phyloP scores from a whole-genome alignment of 306 rosid genomes.

The Alnus rubra region DNA sequence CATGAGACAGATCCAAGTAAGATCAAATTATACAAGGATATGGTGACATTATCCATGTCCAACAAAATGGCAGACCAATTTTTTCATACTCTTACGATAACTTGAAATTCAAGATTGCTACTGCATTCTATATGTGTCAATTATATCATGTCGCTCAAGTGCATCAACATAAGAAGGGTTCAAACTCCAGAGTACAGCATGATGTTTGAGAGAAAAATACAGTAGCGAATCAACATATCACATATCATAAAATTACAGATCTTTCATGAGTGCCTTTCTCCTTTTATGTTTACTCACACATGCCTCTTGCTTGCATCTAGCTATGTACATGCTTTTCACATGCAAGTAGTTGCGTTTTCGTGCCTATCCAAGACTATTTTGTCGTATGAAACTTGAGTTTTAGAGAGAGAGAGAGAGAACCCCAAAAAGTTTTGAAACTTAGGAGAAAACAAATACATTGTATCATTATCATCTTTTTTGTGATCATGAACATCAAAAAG shows the following conservation, averaged over 20 bases:
- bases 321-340: not conserved
- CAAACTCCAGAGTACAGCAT: slow-evolving; percentile 13
- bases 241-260: slow-evolving; percentile 2
- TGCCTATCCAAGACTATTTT: not conserved
- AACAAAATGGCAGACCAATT: not conserved
- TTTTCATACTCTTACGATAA: not conserved
- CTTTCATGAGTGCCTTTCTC: not conserved
- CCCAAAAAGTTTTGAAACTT: not conserved
- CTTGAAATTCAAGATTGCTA: not conserved
- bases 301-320: not conserved
- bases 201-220: not conserved
- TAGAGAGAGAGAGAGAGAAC: not conserved
- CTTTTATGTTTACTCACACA: not conserved
- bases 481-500: not conserved
- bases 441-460: not conserved
- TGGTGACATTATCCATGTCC: not conserved
- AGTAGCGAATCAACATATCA: slow-evolving; percentile 10
- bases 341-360: not conserved
- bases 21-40: not conserved
- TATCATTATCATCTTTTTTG: not conserved
- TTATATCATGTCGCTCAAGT: not conserved
- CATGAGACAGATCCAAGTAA: slow-evolving; percentile 14
- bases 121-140: not conserved
- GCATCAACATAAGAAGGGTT: slow-evolving; percentile 14
- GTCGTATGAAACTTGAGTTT: not conserved